Evolutionary conservation across 2,329 filamentous ascomycete genomes (phyloP).

Genomic region (Ascochyta fabae): DNA sequence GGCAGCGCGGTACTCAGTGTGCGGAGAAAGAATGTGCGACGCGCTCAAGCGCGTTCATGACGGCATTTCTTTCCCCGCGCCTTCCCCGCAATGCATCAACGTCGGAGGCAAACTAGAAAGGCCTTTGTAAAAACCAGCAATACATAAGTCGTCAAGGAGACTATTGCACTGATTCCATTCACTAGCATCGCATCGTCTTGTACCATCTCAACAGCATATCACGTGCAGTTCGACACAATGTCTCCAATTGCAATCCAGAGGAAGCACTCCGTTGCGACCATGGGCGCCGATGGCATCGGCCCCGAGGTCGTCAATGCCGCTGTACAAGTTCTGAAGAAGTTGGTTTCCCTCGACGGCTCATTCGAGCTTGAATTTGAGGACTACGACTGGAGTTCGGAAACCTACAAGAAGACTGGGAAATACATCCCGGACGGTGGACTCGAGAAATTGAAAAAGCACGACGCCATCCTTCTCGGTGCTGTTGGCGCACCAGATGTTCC

Average conservation of each 20-base stretch:
- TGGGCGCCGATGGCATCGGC: slow-evolving; percentile 74
- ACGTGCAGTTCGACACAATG: slow-evolving; percentile 20
- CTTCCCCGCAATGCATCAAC: slow-evolving; percentile 21
- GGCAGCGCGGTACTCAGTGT: background rate
- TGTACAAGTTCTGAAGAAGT: slow-evolving; percentile 65
- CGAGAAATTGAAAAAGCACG: slow-evolving; percentile 63
- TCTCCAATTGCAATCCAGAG: slow-evolving; percentile 31
- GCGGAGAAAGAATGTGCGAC: slow-evolving; percentile 21
- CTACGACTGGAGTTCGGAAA: slow-evolving; percentile 72
- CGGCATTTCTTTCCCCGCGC: slow-evolving; percentile 25
- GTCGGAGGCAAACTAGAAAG: background rate
- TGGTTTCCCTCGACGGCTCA: slow-evolving; percentile 59
- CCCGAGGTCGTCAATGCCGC: slow-evolving; percentile 70
- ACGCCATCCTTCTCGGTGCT: slow-evolving; percentile 73
- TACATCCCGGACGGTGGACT: slow-evolving; percentile 69
- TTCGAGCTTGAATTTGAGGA: slow-evolving; percentile 68
- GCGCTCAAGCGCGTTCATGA: background rate
- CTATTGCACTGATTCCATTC: background rate
- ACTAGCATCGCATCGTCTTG: background rate
- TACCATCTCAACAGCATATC: background rate
- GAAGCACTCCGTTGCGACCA: slow-evolving; percentile 50
- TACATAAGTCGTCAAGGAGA: slow-evolving; percentile 1
- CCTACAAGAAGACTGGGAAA: slow-evolving; percentile 68
- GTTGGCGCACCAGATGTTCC: slow-evolving; percentile 67
- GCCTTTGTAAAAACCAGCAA: background rate